Evolutionary conservation across 1,284 basidiomycete species (phyloP).

Genomic region (Peniophora sp.): DNA sequence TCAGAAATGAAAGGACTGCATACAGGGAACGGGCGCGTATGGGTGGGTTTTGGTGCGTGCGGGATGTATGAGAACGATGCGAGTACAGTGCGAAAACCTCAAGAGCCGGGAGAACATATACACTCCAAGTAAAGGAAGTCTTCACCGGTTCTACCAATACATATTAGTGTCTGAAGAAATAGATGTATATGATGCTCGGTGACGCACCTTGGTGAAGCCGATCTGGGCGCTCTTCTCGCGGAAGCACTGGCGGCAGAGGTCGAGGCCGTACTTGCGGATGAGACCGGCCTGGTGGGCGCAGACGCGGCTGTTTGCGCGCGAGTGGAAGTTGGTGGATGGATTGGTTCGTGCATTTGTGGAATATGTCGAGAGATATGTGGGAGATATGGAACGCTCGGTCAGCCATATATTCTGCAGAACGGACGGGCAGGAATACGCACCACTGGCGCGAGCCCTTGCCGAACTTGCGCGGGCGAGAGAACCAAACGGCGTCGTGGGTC

Average conservation of each 20-base stretch:
- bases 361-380: neutral
- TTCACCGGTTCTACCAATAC: slow-evolving; percentile 12
- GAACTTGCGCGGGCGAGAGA: slow-evolving; percentile 89
- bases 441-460: slow-evolving; percentile 95
- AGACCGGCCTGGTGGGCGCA: slow-evolving; percentile 95
- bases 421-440: slow-evolving; percentile 36
- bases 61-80: no score
- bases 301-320: slow-evolving; percentile 62
- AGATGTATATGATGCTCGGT: neutral
- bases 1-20: no score
- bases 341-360: slow-evolving; percentile 1
- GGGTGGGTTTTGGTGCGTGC: no score
- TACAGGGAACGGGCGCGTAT: no score
- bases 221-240: slow-evolving; percentile 91
- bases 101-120: no score
- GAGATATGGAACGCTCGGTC: neutral
- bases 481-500: slow-evolving; percentile 91
- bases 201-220: slow-evolving; percentile 85
- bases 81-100: no score
- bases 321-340: neutral
- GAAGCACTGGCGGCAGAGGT: slow-evolving; percentile 98
- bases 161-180: neutral
- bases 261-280: slow-evolving; percentile 90
- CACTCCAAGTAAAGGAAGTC: neutral
- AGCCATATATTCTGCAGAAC: neutral